Evolutionary conservation across 2,329 filamentous ascomycete species (phyloP), one percentile per base, ranked within the genome.

Genomic region (Elsinoe necatrix): DNA sequence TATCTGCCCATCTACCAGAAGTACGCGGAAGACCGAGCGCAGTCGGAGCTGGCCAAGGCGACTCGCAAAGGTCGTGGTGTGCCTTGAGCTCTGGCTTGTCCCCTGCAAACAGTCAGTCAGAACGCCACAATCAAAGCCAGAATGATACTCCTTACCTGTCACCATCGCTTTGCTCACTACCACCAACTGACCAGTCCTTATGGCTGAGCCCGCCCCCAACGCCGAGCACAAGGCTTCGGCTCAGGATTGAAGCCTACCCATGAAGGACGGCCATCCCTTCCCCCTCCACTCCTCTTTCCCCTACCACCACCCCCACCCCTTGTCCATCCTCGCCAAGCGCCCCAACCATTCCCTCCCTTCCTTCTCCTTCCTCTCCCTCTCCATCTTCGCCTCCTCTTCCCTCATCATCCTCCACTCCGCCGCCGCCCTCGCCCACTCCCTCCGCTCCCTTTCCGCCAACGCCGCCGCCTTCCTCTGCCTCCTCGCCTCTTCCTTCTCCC

Each of bases 1-100:
- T 90, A 89, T 66, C 67, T 87, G 59, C 76, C 80, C 8, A 84
- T 86, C 14, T 91, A 89, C 68, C 69, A 76, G 64, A 59, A 72
- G 54, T 75, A 75, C 69, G 74, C 74, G 29, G 72, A 75, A 61
- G 69, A 77, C 61, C 70, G 65, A 47, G 75, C 75, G 41, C 72
- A 75, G 67, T 73, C 69, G 54, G 73, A 77, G 65, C 61, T 76
- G 57, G 75, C 74, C 16, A 77, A 77, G 65, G 73, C 74, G 27
- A 74, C 71, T 27, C 69, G 86, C 62, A 74, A 78, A 58, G 85
- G 86, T 0, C 77, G 75, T 57, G 78, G 74, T 9, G 76, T 89
- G 57, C 85, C 86, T 3, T 85, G 66, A 76, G 34, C 11, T 51
- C 21, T 25, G 41, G 6, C 18, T 3, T n/a, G 11, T 14, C 9